Conservation (phyloP, 2,329 filamentous ascomycete genomes). For the Albifimbria verrucaria region DNA sequence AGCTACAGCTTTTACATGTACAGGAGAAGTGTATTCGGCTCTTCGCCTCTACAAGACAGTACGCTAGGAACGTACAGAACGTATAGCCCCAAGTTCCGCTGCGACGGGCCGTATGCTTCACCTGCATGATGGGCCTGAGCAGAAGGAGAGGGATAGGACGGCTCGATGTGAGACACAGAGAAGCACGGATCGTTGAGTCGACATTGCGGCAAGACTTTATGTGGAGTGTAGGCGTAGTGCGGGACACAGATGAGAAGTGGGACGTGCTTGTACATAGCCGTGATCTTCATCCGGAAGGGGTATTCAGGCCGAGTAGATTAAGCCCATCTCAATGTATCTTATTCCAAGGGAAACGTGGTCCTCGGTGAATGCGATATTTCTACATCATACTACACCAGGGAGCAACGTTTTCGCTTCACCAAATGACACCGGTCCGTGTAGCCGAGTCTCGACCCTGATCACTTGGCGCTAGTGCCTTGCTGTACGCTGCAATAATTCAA, state of each 20-base stretch:
- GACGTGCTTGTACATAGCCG: background rate
- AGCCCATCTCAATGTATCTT: background rate
- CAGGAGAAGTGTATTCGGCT: slow-evolving; percentile 12
- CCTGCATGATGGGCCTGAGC: slow-evolving; percentile 14
- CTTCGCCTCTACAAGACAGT: slow-evolving; percentile 16
- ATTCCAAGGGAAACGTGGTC: background rate
- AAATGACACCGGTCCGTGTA: background rate
- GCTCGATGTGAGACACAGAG: slow-evolving; percentile 9
- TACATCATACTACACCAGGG: background rate
- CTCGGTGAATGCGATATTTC: background rate
- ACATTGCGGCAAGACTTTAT: slow-evolving; percentile 23
- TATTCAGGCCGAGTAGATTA: background rate
- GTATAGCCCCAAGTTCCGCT: slow-evolving; percentile 15
- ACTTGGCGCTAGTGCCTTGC: background rate
- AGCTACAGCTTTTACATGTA: slow-evolving; percentile 28
- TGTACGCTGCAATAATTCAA: background rate
- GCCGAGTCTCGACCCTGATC: background rate
- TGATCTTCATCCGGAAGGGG: background rate
- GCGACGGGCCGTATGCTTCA: slow-evolving; percentile 11
- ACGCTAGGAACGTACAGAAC: slow-evolving; percentile 15
- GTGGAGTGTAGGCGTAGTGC: slow-evolving; percentile 28
- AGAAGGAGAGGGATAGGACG: slow-evolving; percentile 12
- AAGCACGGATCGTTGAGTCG: slow-evolving; percentile 13
- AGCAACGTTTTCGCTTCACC: background rate
- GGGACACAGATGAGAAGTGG: slow-evolving; percentile 19